Percentiles rank a stretch among this genome's conserved stretches.
Conservation (phyloP, 768 basidiomycete species). For the Thelephora ganbajun region DNA sequence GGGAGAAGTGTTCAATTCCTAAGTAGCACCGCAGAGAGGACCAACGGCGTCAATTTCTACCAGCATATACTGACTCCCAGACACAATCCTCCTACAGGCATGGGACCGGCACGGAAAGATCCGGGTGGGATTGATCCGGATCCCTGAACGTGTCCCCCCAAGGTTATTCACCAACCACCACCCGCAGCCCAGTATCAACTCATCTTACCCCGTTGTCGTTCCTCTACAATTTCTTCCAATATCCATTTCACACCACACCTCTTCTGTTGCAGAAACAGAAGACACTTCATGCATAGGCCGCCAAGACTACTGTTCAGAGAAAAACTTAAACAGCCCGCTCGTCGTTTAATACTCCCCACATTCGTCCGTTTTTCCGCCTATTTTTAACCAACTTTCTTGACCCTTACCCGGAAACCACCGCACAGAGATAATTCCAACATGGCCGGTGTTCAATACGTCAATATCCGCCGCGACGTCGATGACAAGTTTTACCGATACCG, state of each 20-base stretch:
- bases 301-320: conserved; percentile 59
- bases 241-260: conserved; percentile 24
- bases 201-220: conserved; percentile 11
- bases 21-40: too few species aligned
- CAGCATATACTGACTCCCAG: too few species aligned
- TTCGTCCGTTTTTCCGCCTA: conserved; percentile 27
- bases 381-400: background rate
- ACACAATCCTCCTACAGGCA: too few species aligned
- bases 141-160: background rate
- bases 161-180: conserved; percentile 13
- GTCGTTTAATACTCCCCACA: conserved; percentile 20
- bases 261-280: conserved; percentile 61
- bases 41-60: too few species aligned
- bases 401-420: background rate
- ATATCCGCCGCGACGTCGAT: conserved; percentile 92
- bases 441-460: conserved; percentile 68
- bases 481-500: conserved; percentile 95
- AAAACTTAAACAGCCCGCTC: conserved; percentile 37
- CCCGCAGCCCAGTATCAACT: conserved; percentile 8
- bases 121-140: too few species aligned
- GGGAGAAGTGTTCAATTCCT: too few species aligned
- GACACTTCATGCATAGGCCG: conserved; percentile 85
- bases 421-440: conserved; percentile 65
- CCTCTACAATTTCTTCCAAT: conserved; percentile 53
- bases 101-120: too few species aligned